These are phyloP conservation scores for Cyclanthera cordifolia DNA, from an alignment of 306 rosid species.

Conservation along the genomic window DNA sequence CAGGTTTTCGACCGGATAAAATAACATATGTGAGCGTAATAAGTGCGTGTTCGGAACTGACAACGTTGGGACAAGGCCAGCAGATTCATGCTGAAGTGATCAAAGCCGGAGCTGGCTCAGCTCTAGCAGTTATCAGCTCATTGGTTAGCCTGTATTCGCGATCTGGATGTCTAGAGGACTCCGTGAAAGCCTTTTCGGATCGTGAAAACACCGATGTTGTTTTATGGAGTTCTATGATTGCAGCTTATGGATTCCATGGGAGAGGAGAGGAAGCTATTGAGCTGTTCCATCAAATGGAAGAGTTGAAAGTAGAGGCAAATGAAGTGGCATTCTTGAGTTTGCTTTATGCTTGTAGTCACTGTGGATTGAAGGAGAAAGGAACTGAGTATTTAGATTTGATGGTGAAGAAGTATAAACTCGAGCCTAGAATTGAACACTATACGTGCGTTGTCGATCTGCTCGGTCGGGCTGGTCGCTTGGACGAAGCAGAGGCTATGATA, in stretches of 20 bases:
- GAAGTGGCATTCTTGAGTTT: slow-evolving; percentile 85
- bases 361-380: slow-evolving; percentile 75
- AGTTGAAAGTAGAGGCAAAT: slow-evolving; percentile 41
- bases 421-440: slow-evolving; percentile 65
- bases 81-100: slow-evolving; percentile 76
- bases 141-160: slow-evolving; percentile 77
- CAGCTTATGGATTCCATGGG: slow-evolving; percentile 89
- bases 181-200: slow-evolving; percentile 54
- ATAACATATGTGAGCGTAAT: slow-evolving; percentile 65
- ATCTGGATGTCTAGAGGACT: slow-evolving; percentile 73
- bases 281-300: slow-evolving; percentile 62
- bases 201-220: slow-evolving; percentile 47
- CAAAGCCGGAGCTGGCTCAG: slow-evolving; percentile 58
- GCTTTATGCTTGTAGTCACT: slow-evolving; percentile 82
- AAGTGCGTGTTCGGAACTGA: slow-evolving; percentile 61
- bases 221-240: slow-evolving; percentile 73
- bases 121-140: slow-evolving; percentile 50
- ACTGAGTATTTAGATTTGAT: slow-evolving; percentile 52
- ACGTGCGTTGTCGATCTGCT: slow-evolving; percentile 79
- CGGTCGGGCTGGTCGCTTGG: slow-evolving; percentile 72
- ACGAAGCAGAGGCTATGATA: slow-evolving; percentile 68
- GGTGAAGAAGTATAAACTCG: slow-evolving; percentile 47
- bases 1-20: slow-evolving; percentile 63
- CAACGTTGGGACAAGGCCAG: slow-evolving; percentile 77
- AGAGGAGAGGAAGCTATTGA: slow-evolving; percentile 59